A percentile compares a stretch with the other conserved stretches of the same genome.
Evolutionary conservation across 2,329 filamentous ascomycete species (phyloP).

Genomic region (Arthrobotrys iridis): DNA sequence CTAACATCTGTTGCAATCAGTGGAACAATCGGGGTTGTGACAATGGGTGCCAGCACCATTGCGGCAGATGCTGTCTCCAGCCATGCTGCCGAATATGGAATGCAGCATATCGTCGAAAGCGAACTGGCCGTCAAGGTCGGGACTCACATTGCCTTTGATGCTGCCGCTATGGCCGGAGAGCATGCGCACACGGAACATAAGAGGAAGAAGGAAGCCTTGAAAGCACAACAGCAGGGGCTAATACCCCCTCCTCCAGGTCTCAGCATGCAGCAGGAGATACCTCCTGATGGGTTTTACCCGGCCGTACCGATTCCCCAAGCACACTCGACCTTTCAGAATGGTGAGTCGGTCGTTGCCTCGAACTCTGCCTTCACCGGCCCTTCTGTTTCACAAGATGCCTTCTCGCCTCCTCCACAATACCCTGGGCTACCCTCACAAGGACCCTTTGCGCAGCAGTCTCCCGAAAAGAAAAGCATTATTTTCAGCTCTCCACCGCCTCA

Average conservation of each 20-base stretch:
- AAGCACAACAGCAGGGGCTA: slow-evolving; percentile 59
- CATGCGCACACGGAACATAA: slow-evolving; percentile 60
- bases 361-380: not conserved
- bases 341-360: not conserved
- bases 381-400: not conserved
- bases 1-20: slow-evolving; percentile 62
- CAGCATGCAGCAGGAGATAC: not conserved
- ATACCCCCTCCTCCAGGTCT: not conserved
- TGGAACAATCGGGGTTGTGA: slow-evolving; percentile 61
- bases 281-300: slow-evolving; percentile 42
- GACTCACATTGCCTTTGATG: slow-evolving; percentile 61
- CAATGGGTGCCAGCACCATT: slow-evolving; percentile 61
- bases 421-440: slow-evolving; percentile 1
- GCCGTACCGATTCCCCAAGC: slow-evolving; percentile 30
- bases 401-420: slow-evolving; percentile 32
- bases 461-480: slow-evolving; percentile 4
- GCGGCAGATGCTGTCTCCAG: slow-evolving; percentile 61
- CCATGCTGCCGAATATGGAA: slow-evolving; percentile 61
- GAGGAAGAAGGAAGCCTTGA: slow-evolving; percentile 61
- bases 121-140: slow-evolving; percentile 61
- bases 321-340: not conserved
- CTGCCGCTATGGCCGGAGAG: slow-evolving; percentile 60
- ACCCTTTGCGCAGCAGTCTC: not conserved
- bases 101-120: slow-evolving; percentile 57
- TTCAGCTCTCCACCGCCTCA: not conserved